These are phyloP conservation scores for Amanita rimosa DNA, from an alignment of 768 basidiomycete species.

Conservation along the genomic window DNA sequence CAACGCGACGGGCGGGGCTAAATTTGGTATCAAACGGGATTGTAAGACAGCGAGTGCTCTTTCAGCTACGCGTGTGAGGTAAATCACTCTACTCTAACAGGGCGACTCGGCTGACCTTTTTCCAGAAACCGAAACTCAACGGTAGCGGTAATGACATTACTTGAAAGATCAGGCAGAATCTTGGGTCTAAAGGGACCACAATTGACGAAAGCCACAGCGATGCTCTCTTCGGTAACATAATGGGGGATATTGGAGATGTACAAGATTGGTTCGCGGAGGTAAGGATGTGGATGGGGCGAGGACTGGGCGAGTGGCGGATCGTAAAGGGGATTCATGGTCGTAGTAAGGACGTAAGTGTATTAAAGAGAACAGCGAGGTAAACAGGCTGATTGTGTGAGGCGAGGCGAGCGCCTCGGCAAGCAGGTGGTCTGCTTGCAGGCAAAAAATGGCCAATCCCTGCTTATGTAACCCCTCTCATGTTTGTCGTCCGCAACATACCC, in stretches of 20 bases:
- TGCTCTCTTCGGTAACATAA: constrained; percentile 63
- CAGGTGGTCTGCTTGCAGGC: neutral
- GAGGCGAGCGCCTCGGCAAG: constrained; percentile 17
- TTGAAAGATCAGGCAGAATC: constrained; percentile 49
- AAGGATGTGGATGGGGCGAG: constrained; percentile 57
- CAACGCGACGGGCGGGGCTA: constrained; percentile 47
- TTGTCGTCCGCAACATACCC: neutral
- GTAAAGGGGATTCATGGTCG: constrained; percentile 36
- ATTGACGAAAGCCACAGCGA: constrained; percentile 60
- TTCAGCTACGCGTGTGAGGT: constrained; percentile 44
- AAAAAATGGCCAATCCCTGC: neutral
- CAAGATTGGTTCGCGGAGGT: constrained; percentile 73
- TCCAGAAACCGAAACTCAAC: constrained; percentile 80
- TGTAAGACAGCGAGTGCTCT: constrained; percentile 82
- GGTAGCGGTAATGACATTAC: constrained; percentile 48
- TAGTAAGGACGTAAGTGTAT: constrained; percentile 11
- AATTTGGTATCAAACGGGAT: constrained; percentile 55
- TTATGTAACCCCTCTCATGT: neutral
- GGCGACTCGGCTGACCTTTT: constrained; percentile 44
- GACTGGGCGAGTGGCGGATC: constrained; percentile 17
- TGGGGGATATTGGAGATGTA: constrained; percentile 73
- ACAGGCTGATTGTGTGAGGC: constrained; percentile 12
- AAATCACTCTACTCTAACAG: neutral
- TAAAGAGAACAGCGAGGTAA: constrained; percentile 1
- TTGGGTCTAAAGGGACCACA: constrained; percentile 79